Base-by-base conservation (phyloP, 2,329 filamentous ascomycete genomes). In the Blastomyces gilchristii region DNA sequence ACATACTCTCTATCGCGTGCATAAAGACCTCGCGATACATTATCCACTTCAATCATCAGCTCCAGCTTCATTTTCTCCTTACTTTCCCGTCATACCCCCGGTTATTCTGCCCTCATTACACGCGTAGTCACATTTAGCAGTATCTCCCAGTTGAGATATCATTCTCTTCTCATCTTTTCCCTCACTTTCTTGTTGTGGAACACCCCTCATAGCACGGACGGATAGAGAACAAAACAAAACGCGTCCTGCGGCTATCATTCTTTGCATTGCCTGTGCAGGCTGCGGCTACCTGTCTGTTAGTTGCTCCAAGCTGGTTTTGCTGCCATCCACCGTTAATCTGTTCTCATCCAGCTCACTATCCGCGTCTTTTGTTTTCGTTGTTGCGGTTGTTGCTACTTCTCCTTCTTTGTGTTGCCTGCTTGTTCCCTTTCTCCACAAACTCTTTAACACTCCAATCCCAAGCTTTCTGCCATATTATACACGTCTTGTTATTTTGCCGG, bases 401-500 rank as follows among this genome's bases (percentile, higher is more conserved):
- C 28, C 14, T 56, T 41, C 52, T 54, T 54, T 34, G 11, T 52
- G 3, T 8, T 56, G 34, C 49, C 28, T 58, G 31, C 52, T 34
- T 49, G 25, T 47, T 60, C 63, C 68, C 66, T 68, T 14, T 63
- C 65, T 16, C 63, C 65, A 61, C 64, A 67, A 7, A 61, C 63
- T 66, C 16, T 12, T 22, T 18, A 50, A 25, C 22, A 25, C 4
- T n/a, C 22, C 47, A 50, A 25, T 50, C 6, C 14, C 31, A 68
- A 61, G 18, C 66, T 60, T 60, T 65, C 62, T 52, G 67, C 64
- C 18, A 68, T 45, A 62, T 66, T 67, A 25, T 65, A 25, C n/a
- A 22, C n/a, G n/a, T 22, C 62, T 43, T 59, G 34, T 54, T 61
- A 47, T 62, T 37, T 57, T 62, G 61, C 39, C 62, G 43, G 58